Conservation (phyloP, 352 stramenopile species). For the Pythium myriotylum region DNA sequence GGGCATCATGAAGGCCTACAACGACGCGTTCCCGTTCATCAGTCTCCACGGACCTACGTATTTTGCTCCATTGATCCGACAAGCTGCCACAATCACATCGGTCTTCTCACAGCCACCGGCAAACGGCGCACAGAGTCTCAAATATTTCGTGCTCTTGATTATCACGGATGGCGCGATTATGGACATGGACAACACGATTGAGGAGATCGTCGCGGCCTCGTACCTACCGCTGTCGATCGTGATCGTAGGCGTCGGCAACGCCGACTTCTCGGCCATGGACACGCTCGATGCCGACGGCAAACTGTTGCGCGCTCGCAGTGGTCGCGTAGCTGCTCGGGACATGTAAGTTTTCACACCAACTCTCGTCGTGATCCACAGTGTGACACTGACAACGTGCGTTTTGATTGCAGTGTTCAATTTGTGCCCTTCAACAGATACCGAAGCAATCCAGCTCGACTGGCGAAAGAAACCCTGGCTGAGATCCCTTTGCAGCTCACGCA, state of each 20-base stretch:
- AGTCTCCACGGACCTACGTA: conserved; percentile 74
- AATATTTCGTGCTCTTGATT: conserved; percentile 79
- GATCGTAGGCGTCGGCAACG: conserved; percentile 81
- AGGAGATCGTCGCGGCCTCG: conserved; percentile 68
- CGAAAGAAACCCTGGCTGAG: conserved; percentile 74
- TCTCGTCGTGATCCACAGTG: too few species aligned
- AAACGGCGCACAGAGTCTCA: conserved; percentile 42
- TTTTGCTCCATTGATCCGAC: conserved; percentile 75
- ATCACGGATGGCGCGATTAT: conserved; percentile 78
- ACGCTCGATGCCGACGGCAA: conserved; percentile 62
- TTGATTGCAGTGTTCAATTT: conserved; percentile 61
- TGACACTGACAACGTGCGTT: too few species aligned
- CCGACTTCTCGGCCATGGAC: conserved; percentile 72
- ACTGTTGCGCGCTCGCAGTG: conserved; percentile 47
- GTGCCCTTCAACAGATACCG: conserved; percentile 76
- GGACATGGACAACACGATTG: conserved; percentile 76
- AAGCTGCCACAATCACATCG: conserved; percentile 63
- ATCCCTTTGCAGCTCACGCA: conserved; percentile 66
- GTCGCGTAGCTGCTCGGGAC: conserved; percentile 43
- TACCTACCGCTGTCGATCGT: conserved; percentile 77
- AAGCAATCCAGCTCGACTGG: conserved; percentile 54
- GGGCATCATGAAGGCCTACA: conserved; percentile 65
- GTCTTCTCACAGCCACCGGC: conserved; percentile 43
- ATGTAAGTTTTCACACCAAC: conserved; percentile 79
- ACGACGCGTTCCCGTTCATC: conserved; percentile 66